Percentiles rank a stretch among this genome's conserved stretches.
phyloP scores from a whole-genome alignment of 192 early-diverging fungal species.

The Dimargaris xerosporica region DNA sequence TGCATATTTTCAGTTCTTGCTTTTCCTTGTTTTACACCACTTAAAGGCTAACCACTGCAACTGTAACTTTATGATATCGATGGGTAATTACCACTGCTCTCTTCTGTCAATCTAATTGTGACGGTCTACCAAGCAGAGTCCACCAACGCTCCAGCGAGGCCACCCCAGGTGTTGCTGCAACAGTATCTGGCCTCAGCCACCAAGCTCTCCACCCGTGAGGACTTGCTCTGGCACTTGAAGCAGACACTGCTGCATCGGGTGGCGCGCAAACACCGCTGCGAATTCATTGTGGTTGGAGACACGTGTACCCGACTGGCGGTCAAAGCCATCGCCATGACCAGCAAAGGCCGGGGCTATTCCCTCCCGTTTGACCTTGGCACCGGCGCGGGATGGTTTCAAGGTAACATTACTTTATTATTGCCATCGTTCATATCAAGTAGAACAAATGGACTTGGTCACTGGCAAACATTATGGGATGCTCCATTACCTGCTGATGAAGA shows the following conservation, averaged over 20 bases:
- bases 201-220: slow-evolving; percentile 51
- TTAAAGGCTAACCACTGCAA: too few species aligned
- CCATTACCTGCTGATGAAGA: neutral
- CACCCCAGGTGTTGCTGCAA: too few species aligned
- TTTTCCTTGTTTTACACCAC: too few species aligned
- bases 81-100: too few species aligned
- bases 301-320: slow-evolving; percentile 66
- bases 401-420: slow-evolving; percentile 5
- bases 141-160: too few species aligned
- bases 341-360: slow-evolving; percentile 74
- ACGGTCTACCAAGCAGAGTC: too few species aligned
- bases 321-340: slow-evolving; percentile 56
- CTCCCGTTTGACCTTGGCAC: slow-evolving; percentile 58
- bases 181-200: slow-evolving; percentile 16
- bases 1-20: too few species aligned
- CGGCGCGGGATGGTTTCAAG: slow-evolving; percentile 36
- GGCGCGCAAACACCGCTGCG: slow-evolving; percentile 34
- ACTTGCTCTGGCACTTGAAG: slow-evolving; percentile 49
- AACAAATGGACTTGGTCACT: neutral
- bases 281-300: slow-evolving; percentile 52
- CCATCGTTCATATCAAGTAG: neutral
- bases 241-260: slow-evolving; percentile 33
- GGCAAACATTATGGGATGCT: neutral
- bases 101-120: too few species aligned
- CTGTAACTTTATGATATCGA: too few species aligned